These are phyloP conservation scores for Penicillium mononematosum DNA, from an alignment of 495 filamentous ascomycete species.

Conservation along the genomic window DNA sequence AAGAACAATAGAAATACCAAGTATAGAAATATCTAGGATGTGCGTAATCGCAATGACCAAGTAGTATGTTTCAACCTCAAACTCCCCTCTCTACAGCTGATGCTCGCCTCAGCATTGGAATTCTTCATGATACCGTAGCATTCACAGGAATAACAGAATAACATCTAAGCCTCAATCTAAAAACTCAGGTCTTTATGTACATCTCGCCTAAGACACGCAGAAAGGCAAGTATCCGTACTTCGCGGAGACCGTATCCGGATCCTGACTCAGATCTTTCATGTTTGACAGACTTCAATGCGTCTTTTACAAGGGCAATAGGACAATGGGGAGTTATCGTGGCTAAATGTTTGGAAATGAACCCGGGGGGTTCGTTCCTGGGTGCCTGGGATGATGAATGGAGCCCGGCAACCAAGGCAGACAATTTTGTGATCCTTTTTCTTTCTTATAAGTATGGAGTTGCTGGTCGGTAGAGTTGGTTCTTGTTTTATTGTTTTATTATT, in stretches of 20 bases:
- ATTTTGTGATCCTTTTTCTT: background rate
- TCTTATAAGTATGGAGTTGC: constrained; percentile 13
- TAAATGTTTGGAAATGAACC: background rate
- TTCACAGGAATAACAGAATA: background rate
- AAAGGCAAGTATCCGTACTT: background rate
- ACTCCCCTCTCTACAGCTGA: background rate
- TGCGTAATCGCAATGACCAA: background rate
- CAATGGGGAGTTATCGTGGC: background rate
- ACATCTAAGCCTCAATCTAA: background rate
- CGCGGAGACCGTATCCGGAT: background rate
- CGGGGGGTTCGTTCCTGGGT: constrained; percentile 10
- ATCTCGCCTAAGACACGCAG: constrained; percentile 1
- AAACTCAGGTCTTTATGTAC: background rate
- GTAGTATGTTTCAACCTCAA: constrained; percentile 20
- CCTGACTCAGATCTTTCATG: constrained; percentile 10
- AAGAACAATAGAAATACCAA: background rate
- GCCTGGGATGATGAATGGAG: constrained; percentile 13
- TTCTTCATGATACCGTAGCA: constrained; percentile 7
- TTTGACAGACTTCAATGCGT: constrained; percentile 2
- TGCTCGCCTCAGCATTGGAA: background rate
- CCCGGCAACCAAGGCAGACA: constrained; percentile 14
- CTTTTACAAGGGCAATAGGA: background rate
- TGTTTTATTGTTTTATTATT: background rate
- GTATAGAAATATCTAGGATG: background rate
- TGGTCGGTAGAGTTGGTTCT: background rate